Conservation (phyloP, 106 monocot genomes). For the Dactylorhiza incarnata region DNA sequence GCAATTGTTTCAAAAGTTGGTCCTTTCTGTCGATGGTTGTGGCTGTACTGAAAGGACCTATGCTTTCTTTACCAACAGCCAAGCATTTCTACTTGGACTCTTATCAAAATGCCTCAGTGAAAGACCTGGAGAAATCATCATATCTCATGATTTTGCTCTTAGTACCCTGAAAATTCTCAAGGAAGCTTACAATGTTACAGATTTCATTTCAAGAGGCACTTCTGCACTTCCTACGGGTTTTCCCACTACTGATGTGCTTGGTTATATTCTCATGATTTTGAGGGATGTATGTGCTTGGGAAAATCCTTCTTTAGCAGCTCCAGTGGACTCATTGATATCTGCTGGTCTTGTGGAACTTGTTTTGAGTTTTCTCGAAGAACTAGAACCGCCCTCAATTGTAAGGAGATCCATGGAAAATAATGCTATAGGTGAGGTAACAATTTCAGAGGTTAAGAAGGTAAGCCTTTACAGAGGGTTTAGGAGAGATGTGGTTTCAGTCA, state of each 20-base stretch:
- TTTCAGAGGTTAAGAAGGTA: constrained; percentile 12
- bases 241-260: constrained; percentile 53
- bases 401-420: constrained; percentile 29
- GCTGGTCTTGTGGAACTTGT: constrained; percentile 43
- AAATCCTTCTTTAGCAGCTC: constrained; percentile 1
- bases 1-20: constrained; percentile 33
- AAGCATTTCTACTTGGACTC: constrained; percentile 56
- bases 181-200: constrained; percentile 30
- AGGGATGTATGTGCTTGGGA: constrained; percentile 73
- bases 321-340: constrained; percentile 33
- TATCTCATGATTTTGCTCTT: constrained; percentile 39
- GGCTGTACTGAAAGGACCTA: constrained; percentile 13
- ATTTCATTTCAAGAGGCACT: constrained; percentile 31
- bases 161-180: constrained; percentile 34
- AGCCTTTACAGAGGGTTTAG: constrained; percentile 81
- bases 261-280: constrained; percentile 61
- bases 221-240: constrained; percentile 57
- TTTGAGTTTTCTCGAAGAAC: constrained; percentile 45
- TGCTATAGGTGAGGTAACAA: background rate
- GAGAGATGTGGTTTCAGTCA: constrained; percentile 79
- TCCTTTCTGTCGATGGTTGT: background rate
- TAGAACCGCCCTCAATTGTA: constrained; percentile 58
- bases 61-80: constrained; percentile 17
- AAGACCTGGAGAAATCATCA: constrained; percentile 29
- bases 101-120: constrained; percentile 53